Evolutionary conservation across 768 basidiomycete species (phyloP).

Genomic region (Mycena galopus): DNA sequence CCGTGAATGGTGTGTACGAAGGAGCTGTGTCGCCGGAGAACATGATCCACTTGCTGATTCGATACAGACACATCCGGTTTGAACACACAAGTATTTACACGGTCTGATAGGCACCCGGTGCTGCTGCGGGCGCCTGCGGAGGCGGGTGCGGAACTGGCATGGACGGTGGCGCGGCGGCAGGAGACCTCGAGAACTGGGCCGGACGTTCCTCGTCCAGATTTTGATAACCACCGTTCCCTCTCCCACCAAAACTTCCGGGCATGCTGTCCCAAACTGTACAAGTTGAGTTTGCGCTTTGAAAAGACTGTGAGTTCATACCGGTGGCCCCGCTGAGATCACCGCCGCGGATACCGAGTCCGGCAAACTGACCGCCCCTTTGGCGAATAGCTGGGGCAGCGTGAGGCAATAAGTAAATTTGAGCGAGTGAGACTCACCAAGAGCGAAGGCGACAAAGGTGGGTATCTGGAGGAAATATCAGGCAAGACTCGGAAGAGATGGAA

Average conservation of each 20-base stretch:
- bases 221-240: conserved; percentile 71
- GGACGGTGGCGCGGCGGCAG: conserved; percentile 25
- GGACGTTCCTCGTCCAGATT: conserved; percentile 66
- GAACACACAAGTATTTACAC: conserved; percentile 44
- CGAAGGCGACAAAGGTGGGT: conserved; percentile 69
- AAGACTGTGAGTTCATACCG: conserved; percentile 50
- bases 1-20: not conserved
- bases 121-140: conserved; percentile 41
- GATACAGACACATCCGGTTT: conserved; percentile 12
- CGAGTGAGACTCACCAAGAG: conserved; percentile 34
- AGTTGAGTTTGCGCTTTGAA: conserved; percentile 21
- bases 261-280: conserved; percentile 75
- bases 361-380: conserved; percentile 69
- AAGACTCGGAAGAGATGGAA: not conserved
- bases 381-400: conserved; percentile 52
- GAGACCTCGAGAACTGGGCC: conserved; percentile 42
- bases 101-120: conserved; percentile 59
- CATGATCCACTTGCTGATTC: not conserved
- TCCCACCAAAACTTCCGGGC: conserved; percentile 78
- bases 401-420: not conserved
- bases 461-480: conserved; percentile 53
- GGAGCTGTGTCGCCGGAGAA: not conserved
- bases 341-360: conserved; percentile 61
- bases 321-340: conserved; percentile 68
- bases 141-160: conserved; percentile 37